Percentiles rank a stretch among this genome's conserved stretches.
Conservation (phyloP, 805 yeast genomes). For the Saccharomycopsis selenospora region DNA sequence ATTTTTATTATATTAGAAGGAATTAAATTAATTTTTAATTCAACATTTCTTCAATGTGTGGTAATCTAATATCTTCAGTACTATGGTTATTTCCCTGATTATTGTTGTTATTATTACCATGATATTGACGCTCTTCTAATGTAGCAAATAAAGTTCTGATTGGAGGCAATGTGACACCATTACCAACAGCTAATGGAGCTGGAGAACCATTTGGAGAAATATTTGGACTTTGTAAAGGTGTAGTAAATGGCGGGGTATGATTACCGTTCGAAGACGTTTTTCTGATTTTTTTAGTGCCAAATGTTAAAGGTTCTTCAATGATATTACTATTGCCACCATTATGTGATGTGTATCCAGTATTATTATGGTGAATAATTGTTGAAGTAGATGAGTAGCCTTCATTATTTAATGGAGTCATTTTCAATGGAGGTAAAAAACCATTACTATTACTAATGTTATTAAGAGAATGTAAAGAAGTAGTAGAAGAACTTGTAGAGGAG, state of each 20-base stretch:
- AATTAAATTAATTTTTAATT: neutral
- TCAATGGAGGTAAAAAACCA: conserved; percentile 4
- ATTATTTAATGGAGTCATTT: conserved; percentile 12
- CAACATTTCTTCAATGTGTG: conserved; percentile 18
- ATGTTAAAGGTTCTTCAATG: conserved; percentile 14
- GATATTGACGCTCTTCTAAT: conserved; percentile 1
- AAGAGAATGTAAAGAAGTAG: conserved; percentile 15
- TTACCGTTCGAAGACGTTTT: conserved; percentile 7
- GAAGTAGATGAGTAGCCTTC: neutral
- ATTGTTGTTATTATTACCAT: neutral
- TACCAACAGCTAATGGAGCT: neutral
- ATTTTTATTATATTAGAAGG: too few species aligned
- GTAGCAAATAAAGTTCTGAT: conserved; percentile 15
- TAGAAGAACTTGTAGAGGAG: conserved; percentile 9
- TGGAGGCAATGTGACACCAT: conserved; percentile 13
- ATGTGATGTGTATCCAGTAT: too few species aligned
- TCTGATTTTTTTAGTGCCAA: conserved; percentile 11
- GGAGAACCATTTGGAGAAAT: conserved; percentile 10
- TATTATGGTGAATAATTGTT: too few species aligned
- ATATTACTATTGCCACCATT: neutral
- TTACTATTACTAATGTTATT: neutral
- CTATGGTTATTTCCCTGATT: neutral
- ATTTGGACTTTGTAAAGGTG: conserved; percentile 16
- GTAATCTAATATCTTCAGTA: conserved; percentile 8
- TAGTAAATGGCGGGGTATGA: conserved; percentile 12